These are phyloP conservation scores for Schizosaccharomyces osmophilus DNA, from an alignment of 805 yeast genomes.

Conservation along the genomic window DNA sequence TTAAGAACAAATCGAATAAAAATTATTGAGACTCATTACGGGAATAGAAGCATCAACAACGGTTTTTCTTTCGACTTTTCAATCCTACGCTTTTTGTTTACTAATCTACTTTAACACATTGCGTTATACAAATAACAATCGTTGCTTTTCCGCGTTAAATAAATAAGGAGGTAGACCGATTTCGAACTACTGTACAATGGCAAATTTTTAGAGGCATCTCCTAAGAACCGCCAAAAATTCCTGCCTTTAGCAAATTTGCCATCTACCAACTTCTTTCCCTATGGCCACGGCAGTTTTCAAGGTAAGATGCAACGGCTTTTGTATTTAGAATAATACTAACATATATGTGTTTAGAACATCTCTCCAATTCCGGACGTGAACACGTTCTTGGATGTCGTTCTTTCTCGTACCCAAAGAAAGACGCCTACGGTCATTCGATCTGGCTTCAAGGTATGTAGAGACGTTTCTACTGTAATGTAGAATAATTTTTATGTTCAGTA, in stretches of 20 bases:
- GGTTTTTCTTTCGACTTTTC: too few relatives aligned
- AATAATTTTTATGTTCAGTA: background rate
- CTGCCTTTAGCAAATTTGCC: background rate
- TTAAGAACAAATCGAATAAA: too few relatives aligned
- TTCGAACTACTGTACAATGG: background rate
- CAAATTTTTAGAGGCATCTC: background rate
- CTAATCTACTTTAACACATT: too few relatives aligned
- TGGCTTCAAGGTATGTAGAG: background rate
- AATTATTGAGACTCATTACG: too few relatives aligned
- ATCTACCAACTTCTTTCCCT: background rate
- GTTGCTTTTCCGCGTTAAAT: too few relatives aligned
- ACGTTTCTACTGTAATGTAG: background rate
- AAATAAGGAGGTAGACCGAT: too few relatives aligned
- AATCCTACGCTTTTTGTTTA: too few relatives aligned
- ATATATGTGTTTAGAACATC: background rate
- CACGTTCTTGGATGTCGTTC: constrained; percentile 67
- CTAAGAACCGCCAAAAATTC: background rate
- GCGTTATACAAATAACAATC: too few relatives aligned
- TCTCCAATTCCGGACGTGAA: constrained; percentile 9
- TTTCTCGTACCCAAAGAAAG: constrained; percentile 93
- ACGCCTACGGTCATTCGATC: constrained; percentile 80
- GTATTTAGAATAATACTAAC: background rate
- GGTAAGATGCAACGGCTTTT: background rate
- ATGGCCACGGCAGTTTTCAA: constrained; percentile 2
- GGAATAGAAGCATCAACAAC: too few relatives aligned